Percentiles rank a stretch among this genome's conserved stretches.
phyloP scores from a whole-genome alignment of 805 yeast genomes.

The Debaryomyces castellii region DNA sequence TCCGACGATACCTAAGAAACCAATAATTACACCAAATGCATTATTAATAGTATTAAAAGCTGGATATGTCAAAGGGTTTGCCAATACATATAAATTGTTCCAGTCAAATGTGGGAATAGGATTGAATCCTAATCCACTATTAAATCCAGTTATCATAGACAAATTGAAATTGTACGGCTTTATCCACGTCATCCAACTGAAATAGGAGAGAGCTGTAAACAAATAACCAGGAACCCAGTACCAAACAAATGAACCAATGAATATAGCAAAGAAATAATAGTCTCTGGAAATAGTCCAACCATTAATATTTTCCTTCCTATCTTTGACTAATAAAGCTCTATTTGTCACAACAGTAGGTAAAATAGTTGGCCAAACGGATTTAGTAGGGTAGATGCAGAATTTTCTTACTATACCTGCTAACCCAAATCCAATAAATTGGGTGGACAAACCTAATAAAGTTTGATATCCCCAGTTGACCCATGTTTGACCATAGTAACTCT shows the following conservation, averaged over 20 bases:
- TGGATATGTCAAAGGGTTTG: constrained; percentile 50
- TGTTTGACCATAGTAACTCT: constrained; percentile 1
- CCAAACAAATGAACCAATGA: constrained; percentile 33
- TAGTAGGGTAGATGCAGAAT: constrained; percentile 27
- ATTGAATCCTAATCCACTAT: constrained; percentile 50
- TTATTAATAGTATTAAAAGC: constrained; percentile 23
- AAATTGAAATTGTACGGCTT: constrained; percentile 48
- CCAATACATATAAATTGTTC: constrained; percentile 37
- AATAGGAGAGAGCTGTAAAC: constrained; percentile 40
- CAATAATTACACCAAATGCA: constrained; percentile 17
- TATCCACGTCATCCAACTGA: constrained; percentile 63
- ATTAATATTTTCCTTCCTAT: constrained; percentile 24
- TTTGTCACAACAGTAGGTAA: constrained; percentile 31
- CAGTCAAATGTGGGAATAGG: constrained; percentile 57
- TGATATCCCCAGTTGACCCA: constrained; percentile 17
- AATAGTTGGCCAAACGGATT: constrained; percentile 27
- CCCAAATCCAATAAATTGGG: constrained; percentile 29
- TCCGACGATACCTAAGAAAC: constrained; percentile 18
- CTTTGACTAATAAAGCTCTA: constrained; percentile 36
- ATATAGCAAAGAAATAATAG: constrained; percentile 28
- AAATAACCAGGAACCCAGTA: constrained; percentile 48
- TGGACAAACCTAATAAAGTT: constrained; percentile 21
- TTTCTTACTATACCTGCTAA: constrained; percentile 30
- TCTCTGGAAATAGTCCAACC: constrained; percentile 32
- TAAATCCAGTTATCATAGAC: constrained; percentile 49